Evolutionary conservation across 1,284 basidiomycete genomes (phyloP).

Genomic region (Sanghuangporus weigelae): DNA sequence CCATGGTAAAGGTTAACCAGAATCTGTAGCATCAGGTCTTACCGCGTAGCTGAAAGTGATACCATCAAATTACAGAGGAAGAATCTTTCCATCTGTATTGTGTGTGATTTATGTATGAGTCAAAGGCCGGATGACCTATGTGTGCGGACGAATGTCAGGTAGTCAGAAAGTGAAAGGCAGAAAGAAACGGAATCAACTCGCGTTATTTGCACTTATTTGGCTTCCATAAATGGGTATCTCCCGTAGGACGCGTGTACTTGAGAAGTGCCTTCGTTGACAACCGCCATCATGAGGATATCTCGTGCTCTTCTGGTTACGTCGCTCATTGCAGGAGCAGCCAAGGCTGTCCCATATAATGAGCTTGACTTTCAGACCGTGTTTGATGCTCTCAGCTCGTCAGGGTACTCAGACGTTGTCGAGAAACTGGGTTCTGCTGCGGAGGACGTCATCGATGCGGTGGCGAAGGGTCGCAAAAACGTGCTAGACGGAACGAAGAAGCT

Average conservation of each 20-base stretch:
- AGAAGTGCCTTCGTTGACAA: neutral
- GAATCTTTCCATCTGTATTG: too few species aligned
- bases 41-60: too few species aligned
- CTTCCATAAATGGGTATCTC: too few species aligned
- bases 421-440: constrained; percentile 2
- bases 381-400: neutral
- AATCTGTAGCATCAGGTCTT: too few species aligned
- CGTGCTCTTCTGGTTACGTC: constrained; percentile 3
- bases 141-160: neutral
- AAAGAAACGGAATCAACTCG: too few species aligned
- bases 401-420: neutral
- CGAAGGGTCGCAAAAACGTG: constrained; percentile 2
- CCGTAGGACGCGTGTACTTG: too few species aligned
- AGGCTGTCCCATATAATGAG: constrained; percentile 1
- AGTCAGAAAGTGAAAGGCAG: neutral
- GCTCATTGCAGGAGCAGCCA: constrained; percentile 1
- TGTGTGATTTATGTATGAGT: too few species aligned
- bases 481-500: constrained; percentile 12
- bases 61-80: too few species aligned
- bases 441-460: neutral
- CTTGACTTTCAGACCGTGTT: constrained; percentile 11
- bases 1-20: too few species aligned
- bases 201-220: too few species aligned
- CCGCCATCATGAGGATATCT: constrained; percentile 7
- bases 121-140: too few species aligned